Evolutionary conservation across 306 rosid genomes (phyloP), one percentile per base, ranked within the genome.

Genomic region (Quercus rubra): DNA sequence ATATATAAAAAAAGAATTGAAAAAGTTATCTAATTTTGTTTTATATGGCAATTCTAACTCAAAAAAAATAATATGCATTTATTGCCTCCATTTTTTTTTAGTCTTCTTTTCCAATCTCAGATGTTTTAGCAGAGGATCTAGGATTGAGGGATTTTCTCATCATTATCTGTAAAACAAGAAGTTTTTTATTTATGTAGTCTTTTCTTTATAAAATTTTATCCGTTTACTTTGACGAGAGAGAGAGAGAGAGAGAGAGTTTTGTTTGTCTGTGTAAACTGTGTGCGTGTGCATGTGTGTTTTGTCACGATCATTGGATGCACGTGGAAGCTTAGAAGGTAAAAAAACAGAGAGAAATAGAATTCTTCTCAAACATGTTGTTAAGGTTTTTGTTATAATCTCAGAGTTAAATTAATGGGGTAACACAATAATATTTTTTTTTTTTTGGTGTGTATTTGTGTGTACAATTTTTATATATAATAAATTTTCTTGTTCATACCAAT

Each of bases 231-330:
- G 64, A 55, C 67, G 59, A 70, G 77, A 66, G 79, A 54, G 78
- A 64, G 80, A 66, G 79, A 54, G 78, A 64, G 80, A 38, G 57
- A 4, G 54, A 10, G 51, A 23, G 17, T 70, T 73, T 2, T 57
- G 20, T 78, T 18, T 70, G 68, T 33, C 18, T 77, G 21, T 54
- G 64, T 72, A 27, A 8, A 38, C 46, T 58, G 77, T 73, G 81
- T 78, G 85, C 21, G 52, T 10, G 51, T 0, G 51, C 11, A 3
- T 58, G 85, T 77, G 87, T 77, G 86, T 76, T 80, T 78, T 70
- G 85, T 87, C 88, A 58, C 86, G 51, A 83, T 88, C 88, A 82
- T 80, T 85, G 87, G 88, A 41, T 76, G 86, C 92, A 83, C 89
- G 89, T 91, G 94, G 83, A 80, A 78, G 63, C 86, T 80, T 77